A percentile compares a stretch with the other conserved stretches of the same genome.
Evolutionary conservation across 805 yeast genomes (phyloP).

Genomic region (Candida succiphila): DNA sequence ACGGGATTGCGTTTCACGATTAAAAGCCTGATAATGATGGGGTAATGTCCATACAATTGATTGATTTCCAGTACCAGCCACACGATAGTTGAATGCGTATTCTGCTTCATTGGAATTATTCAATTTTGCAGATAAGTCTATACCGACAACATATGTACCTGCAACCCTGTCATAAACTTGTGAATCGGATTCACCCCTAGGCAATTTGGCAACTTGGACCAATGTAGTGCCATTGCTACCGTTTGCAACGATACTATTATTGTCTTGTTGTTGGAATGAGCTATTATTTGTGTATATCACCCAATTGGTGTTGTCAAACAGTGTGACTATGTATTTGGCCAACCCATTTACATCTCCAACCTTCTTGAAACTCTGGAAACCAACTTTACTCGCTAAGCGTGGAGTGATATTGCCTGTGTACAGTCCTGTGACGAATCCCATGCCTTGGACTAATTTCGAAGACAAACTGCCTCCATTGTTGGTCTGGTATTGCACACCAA

Average conservation of each 20-base stretch:
- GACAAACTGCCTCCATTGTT: constrained; percentile 19
- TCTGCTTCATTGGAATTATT: constrained; percentile 18
- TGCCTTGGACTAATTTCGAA: constrained; percentile 67
- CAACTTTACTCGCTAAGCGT: constrained; percentile 50
- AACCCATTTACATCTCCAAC: constrained; percentile 28
- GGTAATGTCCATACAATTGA: constrained; percentile 41
- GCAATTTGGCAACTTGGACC: constrained; percentile 43
- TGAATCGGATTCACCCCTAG: constrained; percentile 23
- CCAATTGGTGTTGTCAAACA: constrained; percentile 56
- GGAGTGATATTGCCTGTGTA: constrained; percentile 43
- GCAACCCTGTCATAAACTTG: constrained; percentile 53
- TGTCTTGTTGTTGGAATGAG: constrained; percentile 8
- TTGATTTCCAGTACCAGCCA: constrained; percentile 10
- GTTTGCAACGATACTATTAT: constrained; percentile 23
- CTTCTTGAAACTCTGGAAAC: constrained; percentile 41
- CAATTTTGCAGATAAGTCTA: constrained; percentile 31
- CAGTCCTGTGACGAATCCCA: constrained; percentile 67
- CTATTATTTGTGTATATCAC: constrained; percentile 36
- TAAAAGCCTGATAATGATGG: constrained; percentile 35
- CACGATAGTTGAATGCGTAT: constrained; percentile 32
- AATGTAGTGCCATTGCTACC: constrained; percentile 27
- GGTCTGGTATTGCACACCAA: constrained; percentile 22
- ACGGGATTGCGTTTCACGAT: constrained; percentile 9
- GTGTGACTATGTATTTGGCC: constrained; percentile 43
- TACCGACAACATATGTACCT: constrained; percentile 49